Evolutionary conservation across 1,284 basidiomycete species (phyloP), one percentile per base, ranked within the genome.

Genomic region (Peniophora sp.): DNA sequence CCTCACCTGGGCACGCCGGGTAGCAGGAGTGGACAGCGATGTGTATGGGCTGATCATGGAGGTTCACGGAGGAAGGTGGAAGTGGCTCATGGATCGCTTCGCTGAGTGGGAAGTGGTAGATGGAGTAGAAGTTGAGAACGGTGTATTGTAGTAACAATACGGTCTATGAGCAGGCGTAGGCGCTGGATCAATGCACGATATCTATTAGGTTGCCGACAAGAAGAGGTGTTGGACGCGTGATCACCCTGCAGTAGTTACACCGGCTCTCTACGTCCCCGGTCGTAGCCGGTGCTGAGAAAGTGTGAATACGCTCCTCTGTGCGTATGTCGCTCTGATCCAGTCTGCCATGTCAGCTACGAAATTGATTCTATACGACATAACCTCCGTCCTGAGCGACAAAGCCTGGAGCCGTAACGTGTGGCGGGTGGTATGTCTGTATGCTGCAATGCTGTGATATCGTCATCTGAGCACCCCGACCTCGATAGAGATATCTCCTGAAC

Each of bases 321-420:
- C n/a, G n/a, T n/a, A n/a, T 32, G 27, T 32, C 27, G 5, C 27
- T 32, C 12, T 5, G 12, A 32, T 32, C 27, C 12, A 6, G 27
- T 6, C 5, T 12, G n/a, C 12, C 27, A 32, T 32, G 27, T 32
- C 27, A 5, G 27, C 6, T 6, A 32, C 5, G 27, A 32, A 12
- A 5, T 32, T 55, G 34, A 59, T 62, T 12, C 55, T 64, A 18
- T 64, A 62, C 52, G 62, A 63, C 45, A 56, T 60, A 44, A 55
- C 59, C 0, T 57, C 58, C 17, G 51, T 23, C 8, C 32, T 53
- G 6, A 45, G 51, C 17, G 44, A 39, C 20, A 55, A 53, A 15
- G 47, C 54, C 10, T 60, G 59, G 55, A 62, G 61, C n/a, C 59
- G 58, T 1, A 60, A 61, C 45, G 51, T 55, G 2, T 58, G 56